These are phyloP conservation scores for Forsythia suspensa DNA, from an alignment of 257 asterid species.

Conservation along the genomic window DNA sequence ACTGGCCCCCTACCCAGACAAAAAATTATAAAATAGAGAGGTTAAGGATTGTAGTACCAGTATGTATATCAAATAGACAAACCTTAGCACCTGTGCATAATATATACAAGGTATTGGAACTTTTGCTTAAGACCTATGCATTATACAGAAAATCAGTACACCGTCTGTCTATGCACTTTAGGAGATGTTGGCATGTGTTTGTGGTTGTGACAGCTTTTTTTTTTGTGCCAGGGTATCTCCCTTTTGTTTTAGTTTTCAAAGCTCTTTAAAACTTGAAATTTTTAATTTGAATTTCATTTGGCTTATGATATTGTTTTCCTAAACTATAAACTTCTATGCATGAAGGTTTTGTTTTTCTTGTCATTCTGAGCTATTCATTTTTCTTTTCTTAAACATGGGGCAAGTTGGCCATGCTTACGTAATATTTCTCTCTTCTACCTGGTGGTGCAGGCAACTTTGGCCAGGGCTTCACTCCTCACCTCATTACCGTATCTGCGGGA, in stretches of 20 bases:
- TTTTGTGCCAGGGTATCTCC: not conserved
- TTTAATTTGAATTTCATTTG: not conserved
- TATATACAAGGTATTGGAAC: not conserved
- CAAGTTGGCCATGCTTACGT: not conserved
- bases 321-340: not conserved
- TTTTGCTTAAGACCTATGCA: not conserved
- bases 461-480: conserved; percentile 55
- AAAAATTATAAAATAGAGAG: not conserved
- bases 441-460: conserved; percentile 53
- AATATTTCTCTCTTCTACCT: not conserved
- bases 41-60: not conserved
- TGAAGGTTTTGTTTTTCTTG: not conserved
- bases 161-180: not conserved
- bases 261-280: not conserved
- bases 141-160: not conserved
- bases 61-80: not conserved
- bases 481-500: conserved; percentile 55
- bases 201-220: not conserved
- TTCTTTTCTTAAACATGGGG: not conserved
- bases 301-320: not conserved
- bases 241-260: not conserved
- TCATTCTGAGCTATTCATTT: not conserved
- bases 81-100: not conserved
- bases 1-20: not conserved
- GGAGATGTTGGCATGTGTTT: not conserved